A percentile compares a stretch with the other conserved stretches of the same genome.
Conservation (phyloP, 768 basidiomycete genomes). For the Amanita exitialis region DNA sequence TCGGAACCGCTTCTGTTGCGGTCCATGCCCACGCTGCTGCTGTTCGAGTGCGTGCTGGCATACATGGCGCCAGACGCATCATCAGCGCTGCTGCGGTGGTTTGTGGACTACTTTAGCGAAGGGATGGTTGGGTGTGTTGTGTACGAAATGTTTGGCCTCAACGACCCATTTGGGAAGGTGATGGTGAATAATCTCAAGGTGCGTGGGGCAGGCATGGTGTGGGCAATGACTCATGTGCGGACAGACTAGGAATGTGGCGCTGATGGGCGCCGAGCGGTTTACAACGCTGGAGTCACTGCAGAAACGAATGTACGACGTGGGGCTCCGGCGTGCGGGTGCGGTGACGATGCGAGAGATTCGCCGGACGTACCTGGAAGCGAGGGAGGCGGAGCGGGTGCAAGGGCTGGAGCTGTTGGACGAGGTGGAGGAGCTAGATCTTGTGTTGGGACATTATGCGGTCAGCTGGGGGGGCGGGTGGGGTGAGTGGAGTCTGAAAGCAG, state of each 20-base stretch:
- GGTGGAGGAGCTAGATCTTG: conserved; percentile 87
- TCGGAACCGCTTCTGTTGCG: conserved; percentile 37
- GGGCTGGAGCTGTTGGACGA: conserved; percentile 86
- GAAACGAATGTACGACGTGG: conserved; percentile 45
- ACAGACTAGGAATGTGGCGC: conserved; percentile 43
- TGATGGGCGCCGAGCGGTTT: conserved; percentile 68
- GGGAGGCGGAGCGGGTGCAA: conserved; percentile 60
- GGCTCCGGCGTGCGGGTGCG: conserved; percentile 46
- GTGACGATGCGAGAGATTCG: conserved; percentile 66
- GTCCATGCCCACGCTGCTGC: conserved; percentile 64
- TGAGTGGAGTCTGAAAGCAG: conserved; percentile 24
- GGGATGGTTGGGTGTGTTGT: conserved; percentile 47
- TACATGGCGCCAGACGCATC: conserved; percentile 67
- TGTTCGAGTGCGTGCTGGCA: conserved; percentile 91
- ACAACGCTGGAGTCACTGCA: conserved; percentile 45
- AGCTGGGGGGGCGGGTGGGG: conserved; percentile 50
- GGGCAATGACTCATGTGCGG: background rate
- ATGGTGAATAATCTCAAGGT: conserved; percentile 88
- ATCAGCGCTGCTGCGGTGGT: conserved; percentile 60
- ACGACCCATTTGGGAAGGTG: conserved; percentile 84
- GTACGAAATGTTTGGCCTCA: conserved; percentile 91
- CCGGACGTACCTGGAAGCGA: conserved; percentile 28
- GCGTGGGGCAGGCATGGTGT: conserved; percentile 8
- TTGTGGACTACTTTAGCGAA: conserved; percentile 40
- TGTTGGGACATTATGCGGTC: conserved; percentile 83